These are phyloP conservation scores for Rauvolfia tetraphylla DNA, from an alignment of 257 asterid species.

Conservation along the genomic window DNA sequence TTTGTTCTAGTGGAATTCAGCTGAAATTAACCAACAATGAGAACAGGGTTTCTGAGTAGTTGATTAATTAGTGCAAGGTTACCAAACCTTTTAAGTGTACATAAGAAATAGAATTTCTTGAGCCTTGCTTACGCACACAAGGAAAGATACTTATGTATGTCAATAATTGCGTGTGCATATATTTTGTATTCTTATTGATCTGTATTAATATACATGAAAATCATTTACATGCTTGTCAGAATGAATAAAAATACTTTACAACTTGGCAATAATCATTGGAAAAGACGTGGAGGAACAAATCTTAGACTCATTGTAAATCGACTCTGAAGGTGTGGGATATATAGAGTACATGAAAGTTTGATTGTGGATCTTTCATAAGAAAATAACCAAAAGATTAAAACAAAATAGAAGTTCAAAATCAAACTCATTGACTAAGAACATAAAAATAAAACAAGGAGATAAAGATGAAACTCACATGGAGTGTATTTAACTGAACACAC, in stretches of 20 bases:
- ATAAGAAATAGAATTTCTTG: not conserved
- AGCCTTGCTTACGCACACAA: not conserved
- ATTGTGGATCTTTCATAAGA: not conserved
- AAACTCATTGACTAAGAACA: not conserved
- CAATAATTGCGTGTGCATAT: not conserved
- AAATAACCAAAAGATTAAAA: not conserved
- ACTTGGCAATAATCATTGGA: not conserved
- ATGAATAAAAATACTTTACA: not conserved
- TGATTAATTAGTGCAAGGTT: not conserved
- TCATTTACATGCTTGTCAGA: not conserved
- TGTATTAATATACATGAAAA: not conserved
- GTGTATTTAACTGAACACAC: conserved; percentile 86
- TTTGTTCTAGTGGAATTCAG: not conserved
- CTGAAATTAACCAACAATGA: not conserved
- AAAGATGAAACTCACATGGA: conserved; percentile 66
- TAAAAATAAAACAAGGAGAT: not conserved
- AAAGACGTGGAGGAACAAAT: not conserved
- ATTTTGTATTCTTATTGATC: not conserved
- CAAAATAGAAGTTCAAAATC: not conserved
- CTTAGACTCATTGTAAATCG: not conserved
- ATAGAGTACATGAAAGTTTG: not conserved
- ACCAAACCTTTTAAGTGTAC: not conserved
- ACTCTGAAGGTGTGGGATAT: not conserved
- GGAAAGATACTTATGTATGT: not conserved
- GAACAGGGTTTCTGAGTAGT: not conserved